phyloP scores from a whole-genome alignment of 306 rosid species.

The Oxytropis ochrocephala region DNA sequence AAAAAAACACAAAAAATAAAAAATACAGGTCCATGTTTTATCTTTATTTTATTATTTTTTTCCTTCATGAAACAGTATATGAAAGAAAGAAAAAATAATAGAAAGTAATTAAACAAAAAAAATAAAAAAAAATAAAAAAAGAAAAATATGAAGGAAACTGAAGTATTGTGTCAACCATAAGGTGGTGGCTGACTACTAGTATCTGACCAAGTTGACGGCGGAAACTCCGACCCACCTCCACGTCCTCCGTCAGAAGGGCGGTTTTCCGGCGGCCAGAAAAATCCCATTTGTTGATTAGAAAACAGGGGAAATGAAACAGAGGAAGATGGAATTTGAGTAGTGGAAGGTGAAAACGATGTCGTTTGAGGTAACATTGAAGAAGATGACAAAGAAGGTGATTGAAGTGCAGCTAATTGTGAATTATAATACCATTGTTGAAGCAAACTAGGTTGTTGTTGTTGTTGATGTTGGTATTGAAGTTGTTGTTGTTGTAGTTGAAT shows the following conservation, averaged over 20 bases:
- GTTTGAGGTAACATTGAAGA: conserved; percentile 22
- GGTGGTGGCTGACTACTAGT: conserved; percentile 48
- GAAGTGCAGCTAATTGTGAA: conserved; percentile 48
- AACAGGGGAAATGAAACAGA: conserved; percentile 60
- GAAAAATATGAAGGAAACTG: neutral
- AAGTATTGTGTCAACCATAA: conserved; percentile 38
- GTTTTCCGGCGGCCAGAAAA: conserved; percentile 32
- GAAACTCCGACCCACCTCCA: conserved; percentile 15
- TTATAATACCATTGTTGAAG: conserved; percentile 53
- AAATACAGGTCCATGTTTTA: neutral
- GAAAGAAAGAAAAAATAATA: neutral
- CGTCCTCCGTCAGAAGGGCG: conserved; percentile 20
- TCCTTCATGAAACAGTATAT: neutral
- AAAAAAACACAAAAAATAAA: neutral
- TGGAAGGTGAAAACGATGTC: conserved; percentile 20
- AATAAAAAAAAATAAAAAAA: neutral
- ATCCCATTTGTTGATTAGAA: conserved; percentile 34
- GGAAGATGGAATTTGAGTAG: conserved; percentile 46
- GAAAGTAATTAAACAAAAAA: neutral
- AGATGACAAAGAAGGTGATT: conserved; percentile 31
- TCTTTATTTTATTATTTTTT: neutral
- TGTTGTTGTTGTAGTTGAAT: conserved; percentile 20
- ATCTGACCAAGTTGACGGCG: conserved; percentile 56
- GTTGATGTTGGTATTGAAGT: neutral
- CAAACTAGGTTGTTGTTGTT: conserved; percentile 22